Base-by-base conservation (phyloP, 1,139 yeast genomes). In the Sugiyamaella grinbergsii region DNA sequence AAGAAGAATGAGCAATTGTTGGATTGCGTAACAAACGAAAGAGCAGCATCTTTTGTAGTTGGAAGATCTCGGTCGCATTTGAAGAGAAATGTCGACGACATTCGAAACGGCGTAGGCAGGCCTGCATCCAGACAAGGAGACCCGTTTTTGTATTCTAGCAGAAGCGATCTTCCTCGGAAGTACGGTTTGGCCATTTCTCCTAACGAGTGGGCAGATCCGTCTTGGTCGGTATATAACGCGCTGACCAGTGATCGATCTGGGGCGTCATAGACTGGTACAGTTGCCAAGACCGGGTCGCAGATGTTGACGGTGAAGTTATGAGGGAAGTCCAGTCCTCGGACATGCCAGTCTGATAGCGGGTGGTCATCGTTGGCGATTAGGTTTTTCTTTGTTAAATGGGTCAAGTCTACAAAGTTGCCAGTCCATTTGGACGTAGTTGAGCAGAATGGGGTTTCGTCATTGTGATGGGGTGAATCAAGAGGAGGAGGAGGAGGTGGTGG, bases 1-100 rank as follows among this genome's bases (percentile, higher is more conserved):
- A 90, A 90, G 62, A 85, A 79, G 68, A 85, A 90, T 33, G 85
- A 80, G 68, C 97, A 90, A 54, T 88, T 86, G 66, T 87, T 79
- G 34, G 79, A 66, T 13, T 81, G 80, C 0, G 95, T 94, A 29
- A 90, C 76, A 63, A 78, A 89, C 6, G 88, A 77, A 1, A 89
- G 73, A 38, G 79, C 73, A 0, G 94, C 95, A 58, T 79, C 81
- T 11, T 80, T 71, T 42, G 42, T 55, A 16, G 52, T 54, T 62
- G 78, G 68, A 65, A 86, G 78, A 51, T 85, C 93, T 53, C 86
- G 75, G 66, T 89, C 96, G 68, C 96, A 90, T 13, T 85, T 79
- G 60, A 90, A 87, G 13, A 87, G 78, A 46, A 90, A 68, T 3
- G 87, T 69, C 1, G 95, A 79, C 4, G 93, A 80, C 62, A 79